phyloP scores from a whole-genome alignment of 2,329 filamentous ascomycete genomes.

The Cordyceps farinosa region DNA sequence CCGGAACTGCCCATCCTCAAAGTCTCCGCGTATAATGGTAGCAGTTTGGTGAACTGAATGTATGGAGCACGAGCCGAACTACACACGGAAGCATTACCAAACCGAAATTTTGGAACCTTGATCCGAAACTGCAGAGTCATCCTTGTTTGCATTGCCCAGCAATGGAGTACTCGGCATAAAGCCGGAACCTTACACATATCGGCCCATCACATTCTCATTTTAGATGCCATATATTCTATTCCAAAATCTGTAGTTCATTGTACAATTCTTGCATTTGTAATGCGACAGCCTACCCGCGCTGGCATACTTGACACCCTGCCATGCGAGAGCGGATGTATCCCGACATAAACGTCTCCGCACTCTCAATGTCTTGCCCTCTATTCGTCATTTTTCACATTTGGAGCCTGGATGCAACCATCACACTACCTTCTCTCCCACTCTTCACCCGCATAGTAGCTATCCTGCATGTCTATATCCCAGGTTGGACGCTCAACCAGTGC shows the following conservation, averaged over 20 bases:
- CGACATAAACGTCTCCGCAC: background rate
- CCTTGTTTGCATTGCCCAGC: background rate
- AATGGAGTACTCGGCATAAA: no score
- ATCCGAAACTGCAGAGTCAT: background rate
- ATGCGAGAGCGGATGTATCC: background rate
- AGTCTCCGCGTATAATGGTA: background rate
- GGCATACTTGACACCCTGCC: background rate
- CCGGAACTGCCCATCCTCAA: background rate
- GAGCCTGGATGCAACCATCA: background rate
- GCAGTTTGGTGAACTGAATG: background rate
- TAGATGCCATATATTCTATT: slow-evolving; percentile 4
- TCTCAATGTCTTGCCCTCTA: background rate
- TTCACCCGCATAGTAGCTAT: slow-evolving; percentile 61
- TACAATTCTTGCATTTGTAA: slow-evolving; percentile 11
- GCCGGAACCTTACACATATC: background rate
- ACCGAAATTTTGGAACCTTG: no score
- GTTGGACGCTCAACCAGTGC: slow-evolving; percentile 82
- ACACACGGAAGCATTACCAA: background rate
- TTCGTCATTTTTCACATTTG: background rate
- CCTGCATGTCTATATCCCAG: slow-evolving; percentile 76
- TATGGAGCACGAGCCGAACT: no score
- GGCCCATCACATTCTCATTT: background rate
- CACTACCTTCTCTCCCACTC: slow-evolving; percentile 43
- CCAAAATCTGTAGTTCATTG: slow-evolving; percentile 14
- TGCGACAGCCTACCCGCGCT: background rate